Conservation (phyloP, 2,329 filamentous ascomycete species). For the Blumeriella jaapii region DNA sequence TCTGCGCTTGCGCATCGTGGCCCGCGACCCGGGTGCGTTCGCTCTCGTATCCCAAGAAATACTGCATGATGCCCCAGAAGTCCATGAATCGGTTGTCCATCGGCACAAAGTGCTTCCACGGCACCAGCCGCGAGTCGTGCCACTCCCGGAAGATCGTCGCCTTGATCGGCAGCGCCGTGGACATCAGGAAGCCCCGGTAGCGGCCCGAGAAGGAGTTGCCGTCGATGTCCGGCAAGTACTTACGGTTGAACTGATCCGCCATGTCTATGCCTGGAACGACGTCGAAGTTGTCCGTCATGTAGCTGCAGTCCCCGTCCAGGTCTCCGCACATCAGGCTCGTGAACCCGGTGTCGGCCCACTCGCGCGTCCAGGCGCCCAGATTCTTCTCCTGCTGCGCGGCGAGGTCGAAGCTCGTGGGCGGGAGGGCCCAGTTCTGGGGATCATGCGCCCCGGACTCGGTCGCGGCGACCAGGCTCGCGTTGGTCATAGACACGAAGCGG, state of each 20-base stretch:
- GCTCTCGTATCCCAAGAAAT: slow-evolving; percentile 55
- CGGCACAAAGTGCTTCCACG: slow-evolving; percentile 75
- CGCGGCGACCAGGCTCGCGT: slow-evolving; percentile 31
- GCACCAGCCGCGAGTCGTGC: slow-evolving; percentile 63
- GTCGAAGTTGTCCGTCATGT: slow-evolving; percentile 31
- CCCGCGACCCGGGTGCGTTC: slow-evolving; percentile 20
- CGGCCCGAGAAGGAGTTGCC: slow-evolving; percentile 62
- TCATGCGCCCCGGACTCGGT: slow-evolving; percentile 24
- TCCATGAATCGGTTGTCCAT: slow-evolving; percentile 68
- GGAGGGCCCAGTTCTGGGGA: slow-evolving; percentile 43
- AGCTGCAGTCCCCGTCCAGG: slow-evolving; percentile 34
- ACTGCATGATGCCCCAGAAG: slow-evolving; percentile 63
- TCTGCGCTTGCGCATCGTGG: slow-evolving; percentile 44
- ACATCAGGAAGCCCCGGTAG: slow-evolving; percentile 58
- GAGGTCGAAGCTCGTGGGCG: slow-evolving; percentile 36
- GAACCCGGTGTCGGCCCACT: slow-evolving; percentile 28
- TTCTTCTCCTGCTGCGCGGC: slow-evolving; percentile 32
- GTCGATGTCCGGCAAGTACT: slow-evolving; percentile 68
- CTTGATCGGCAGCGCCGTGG: slow-evolving; percentile 62
- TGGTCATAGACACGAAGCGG: slow-evolving; percentile 43
- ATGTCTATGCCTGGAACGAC: slow-evolving; percentile 39
- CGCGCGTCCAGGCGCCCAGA: slow-evolving; percentile 28
- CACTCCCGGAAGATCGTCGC: slow-evolving; percentile 69
- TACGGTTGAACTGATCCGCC: slow-evolving; percentile 44
- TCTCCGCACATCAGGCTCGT: slow-evolving; percentile 34